Evolutionary conservation across 1,139 yeast species (phyloP).

Genomic region (Nakaseomyces uthaithaninus): DNA sequence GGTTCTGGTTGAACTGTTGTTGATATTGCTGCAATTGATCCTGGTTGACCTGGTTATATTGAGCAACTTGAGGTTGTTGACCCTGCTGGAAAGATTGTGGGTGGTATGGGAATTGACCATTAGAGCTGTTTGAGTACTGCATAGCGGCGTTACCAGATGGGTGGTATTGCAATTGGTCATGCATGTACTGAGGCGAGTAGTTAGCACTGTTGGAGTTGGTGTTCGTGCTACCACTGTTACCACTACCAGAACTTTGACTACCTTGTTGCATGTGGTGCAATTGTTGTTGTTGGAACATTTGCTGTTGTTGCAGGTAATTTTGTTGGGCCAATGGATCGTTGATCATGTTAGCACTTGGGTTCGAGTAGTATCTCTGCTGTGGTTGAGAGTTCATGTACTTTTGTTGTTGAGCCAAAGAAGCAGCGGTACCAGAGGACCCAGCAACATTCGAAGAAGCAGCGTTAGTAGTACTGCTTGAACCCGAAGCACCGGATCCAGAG

Average conservation of each 20-base stretch:
- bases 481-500: slow-evolving; percentile 7
- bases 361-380: slow-evolving; percentile 8
- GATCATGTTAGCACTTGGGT: slow-evolving; percentile 5
- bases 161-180: slow-evolving; percentile 6
- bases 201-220: slow-evolving; percentile 6
- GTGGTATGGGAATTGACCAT: slow-evolving; percentile 7
- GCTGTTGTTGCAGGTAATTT: slow-evolving; percentile 9
- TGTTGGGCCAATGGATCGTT: slow-evolving; percentile 11
- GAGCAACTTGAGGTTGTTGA: slow-evolving; percentile 7
- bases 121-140: slow-evolving; percentile 4
- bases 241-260: slow-evolving; percentile 5
- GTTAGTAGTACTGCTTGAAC: slow-evolving; percentile 12
- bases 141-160: slow-evolving; percentile 4
- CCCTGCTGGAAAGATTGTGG: slow-evolving; percentile 6
- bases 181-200: slow-evolving; percentile 7
- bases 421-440: slow-evolving; percentile 8
- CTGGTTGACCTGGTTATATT: slow-evolving; percentile 10
- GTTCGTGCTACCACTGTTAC: slow-evolving; percentile 1
- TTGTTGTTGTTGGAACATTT: slow-evolving; percentile 10
- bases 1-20: slow-evolving; percentile 12
- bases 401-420: slow-evolving; percentile 6
- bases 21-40: slow-evolving; percentile 14
- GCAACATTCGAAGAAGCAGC: slow-evolving; percentile 17
- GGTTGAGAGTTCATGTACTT: not conserved
- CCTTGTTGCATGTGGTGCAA: slow-evolving; percentile 6